Evolutionary conservation across 441 rosid genomes (phyloP).

Genomic region (Brassica hybrid): DNA sequence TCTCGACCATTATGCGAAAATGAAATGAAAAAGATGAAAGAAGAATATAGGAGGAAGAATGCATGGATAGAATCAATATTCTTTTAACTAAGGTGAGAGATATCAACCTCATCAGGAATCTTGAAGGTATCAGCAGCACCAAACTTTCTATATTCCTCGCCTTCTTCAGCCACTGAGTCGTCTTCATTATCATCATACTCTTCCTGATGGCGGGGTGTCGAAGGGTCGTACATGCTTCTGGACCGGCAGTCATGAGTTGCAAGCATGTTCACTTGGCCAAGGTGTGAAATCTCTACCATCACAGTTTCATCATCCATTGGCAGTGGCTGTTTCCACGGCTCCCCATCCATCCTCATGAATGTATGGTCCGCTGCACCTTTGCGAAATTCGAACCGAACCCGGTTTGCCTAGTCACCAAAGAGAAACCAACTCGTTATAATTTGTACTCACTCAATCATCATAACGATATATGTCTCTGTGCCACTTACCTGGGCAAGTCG

Average conservation of each 20-base stretch:
- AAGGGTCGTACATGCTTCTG: conserved; percentile 58
- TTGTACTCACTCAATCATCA: conserved; percentile 13
- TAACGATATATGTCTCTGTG: background rate
- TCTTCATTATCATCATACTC: conserved; percentile 59
- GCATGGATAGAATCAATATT: conserved; percentile 1
- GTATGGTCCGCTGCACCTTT: conserved; percentile 81
- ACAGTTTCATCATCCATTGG: conserved; percentile 77
- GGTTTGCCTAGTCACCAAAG: conserved; percentile 59
- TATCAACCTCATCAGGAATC: conserved; percentile 75
- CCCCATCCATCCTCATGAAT: conserved; percentile 96
- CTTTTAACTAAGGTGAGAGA: conserved; percentile 62
- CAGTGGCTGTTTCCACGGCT: conserved; percentile 96
- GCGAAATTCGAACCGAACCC: conserved; percentile 84
- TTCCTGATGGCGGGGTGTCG: conserved; percentile 40
- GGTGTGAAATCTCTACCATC: conserved; percentile 86
- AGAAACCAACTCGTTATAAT: conserved; percentile 7
- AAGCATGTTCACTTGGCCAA: conserved; percentile 89
- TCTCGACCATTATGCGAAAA: background rate
- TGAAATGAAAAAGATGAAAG: background rate
- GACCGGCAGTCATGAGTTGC: conserved; percentile 75
- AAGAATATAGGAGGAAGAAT: background rate
- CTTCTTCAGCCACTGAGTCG: conserved; percentile 45
- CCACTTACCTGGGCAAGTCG: conserved; percentile 88
- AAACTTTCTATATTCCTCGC: conserved; percentile 70
- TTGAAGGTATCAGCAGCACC: conserved; percentile 92